A percentile compares a stretch with the other conserved stretches of the same genome.
Conservation (phyloP, 2,329 filamentous ascomycete species). For the Talaromyces marneffei region DNA sequence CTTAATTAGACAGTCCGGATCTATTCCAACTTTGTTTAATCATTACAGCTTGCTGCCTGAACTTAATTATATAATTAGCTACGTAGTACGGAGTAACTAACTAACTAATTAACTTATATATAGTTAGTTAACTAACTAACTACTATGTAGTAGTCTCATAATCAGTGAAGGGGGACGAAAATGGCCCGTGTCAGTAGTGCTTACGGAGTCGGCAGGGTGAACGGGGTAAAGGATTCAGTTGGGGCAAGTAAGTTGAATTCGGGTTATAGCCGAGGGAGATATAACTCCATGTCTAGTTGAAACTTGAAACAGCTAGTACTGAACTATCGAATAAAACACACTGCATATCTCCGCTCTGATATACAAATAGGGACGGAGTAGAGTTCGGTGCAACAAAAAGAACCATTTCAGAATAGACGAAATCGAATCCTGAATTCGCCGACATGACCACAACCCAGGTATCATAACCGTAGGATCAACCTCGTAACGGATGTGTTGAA, state of each 20-base stretch:
- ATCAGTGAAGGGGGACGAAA: no score
- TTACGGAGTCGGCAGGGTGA: neutral
- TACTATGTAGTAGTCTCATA: no score
- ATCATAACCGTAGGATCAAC: neutral
- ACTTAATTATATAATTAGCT: neutral
- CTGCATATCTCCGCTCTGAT: neutral
- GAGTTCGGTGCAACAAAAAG: no score
- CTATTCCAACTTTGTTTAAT: neutral
- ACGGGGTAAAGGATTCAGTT: neutral
- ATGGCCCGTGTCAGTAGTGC: neutral
- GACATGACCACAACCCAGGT: neutral
- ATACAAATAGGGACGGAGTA: neutral
- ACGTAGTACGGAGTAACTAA: no score
- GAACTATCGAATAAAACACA: neutral
- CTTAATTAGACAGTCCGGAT: neutral
- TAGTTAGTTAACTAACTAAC: no score
- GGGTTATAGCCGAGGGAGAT: no score
- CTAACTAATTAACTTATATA: no score
- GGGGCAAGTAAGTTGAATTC: neutral
- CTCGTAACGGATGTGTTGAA: neutral
- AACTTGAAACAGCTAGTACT: neutral
- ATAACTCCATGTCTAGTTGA: neutral
- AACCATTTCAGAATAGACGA: neutral
- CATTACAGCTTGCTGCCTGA: neutral
- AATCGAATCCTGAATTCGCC: neutral